Conservation (phyloP, 2,329 filamentous ascomycete genomes). For the Verticillium nonalfalfae region DNA sequence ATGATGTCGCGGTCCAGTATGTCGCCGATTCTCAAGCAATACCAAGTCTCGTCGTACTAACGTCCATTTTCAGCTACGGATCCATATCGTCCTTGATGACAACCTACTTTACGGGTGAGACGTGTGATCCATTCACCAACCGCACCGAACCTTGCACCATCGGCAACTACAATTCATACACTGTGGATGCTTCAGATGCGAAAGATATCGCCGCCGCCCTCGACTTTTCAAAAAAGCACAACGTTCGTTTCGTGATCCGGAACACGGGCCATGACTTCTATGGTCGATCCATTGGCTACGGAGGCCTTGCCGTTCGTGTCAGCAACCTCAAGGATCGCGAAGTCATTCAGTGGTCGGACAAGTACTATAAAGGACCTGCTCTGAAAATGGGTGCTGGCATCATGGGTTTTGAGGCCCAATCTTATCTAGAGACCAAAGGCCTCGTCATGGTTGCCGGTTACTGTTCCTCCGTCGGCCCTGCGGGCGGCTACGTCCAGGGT, state of each 20-base stretch:
- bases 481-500: slow-evolving; percentile 54
- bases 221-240: slow-evolving; percentile 29
- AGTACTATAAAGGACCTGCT: slow-evolving; percentile 15
- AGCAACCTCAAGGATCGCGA: slow-evolving; percentile 24
- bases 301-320: slow-evolving; percentile 30
- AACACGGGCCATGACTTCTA: slow-evolving; percentile 39
- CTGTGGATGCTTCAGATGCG: slow-evolving; percentile 6
- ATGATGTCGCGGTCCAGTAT: background rate
- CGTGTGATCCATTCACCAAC: slow-evolving; percentile 19
- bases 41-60: slow-evolving; percentile 1
- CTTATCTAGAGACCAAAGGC: background rate
- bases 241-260: slow-evolving; percentile 38
- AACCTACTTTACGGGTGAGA: slow-evolving; percentile 17
- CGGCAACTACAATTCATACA: slow-evolving; percentile 22
- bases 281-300: slow-evolving; percentile 26
- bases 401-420: slow-evolving; percentile 1
- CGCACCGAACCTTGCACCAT: slow-evolving; percentile 26
- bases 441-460: slow-evolving; percentile 37
- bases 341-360: background rate
- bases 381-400: slow-evolving; percentile 12
- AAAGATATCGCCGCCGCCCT: slow-evolving; percentile 9
- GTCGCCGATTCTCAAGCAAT: background rate
- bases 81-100: slow-evolving; percentile 24
- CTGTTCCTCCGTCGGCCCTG: slow-evolving; percentile 47
- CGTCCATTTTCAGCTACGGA: slow-evolving; percentile 9